phyloP scores from a whole-genome alignment of 192 early-diverging fungal genomes.

The Backusella luteola region DNA sequence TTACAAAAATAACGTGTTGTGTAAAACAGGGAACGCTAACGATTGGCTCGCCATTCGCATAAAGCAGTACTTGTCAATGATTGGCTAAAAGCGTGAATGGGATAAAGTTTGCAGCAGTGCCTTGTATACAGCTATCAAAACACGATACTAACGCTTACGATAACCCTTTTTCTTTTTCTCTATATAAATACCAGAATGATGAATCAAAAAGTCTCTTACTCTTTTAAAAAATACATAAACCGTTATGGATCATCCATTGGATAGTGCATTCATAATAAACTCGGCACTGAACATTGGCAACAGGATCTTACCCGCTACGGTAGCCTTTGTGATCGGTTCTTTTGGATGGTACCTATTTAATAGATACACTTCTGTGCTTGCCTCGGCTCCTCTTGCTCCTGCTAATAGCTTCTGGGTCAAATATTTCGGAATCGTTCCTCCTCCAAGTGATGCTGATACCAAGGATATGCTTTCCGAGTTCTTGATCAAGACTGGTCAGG shows the following conservation, averaged over 20 bases:
- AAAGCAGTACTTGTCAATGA: not conserved
- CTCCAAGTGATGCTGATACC: conserved; percentile 21
- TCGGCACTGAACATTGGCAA: not conserved
- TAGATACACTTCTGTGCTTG: conserved; percentile 14
- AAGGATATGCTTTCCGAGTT: conserved; percentile 25
- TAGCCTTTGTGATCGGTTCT: not conserved
- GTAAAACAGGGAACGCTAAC: not conserved
- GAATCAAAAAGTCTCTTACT: not conserved
- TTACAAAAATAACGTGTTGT: not conserved
- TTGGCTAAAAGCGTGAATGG: conserved; percentile 11
- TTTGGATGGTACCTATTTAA: not conserved
- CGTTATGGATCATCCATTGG: not conserved
- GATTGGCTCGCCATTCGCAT: not conserved
- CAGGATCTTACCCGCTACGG: not conserved
- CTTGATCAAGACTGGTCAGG: conserved; percentile 21
- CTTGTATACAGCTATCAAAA: not conserved
- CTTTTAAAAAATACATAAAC: not conserved
- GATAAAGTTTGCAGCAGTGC: not conserved
- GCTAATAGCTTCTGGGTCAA: conserved; percentile 23
- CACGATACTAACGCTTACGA: not conserved
- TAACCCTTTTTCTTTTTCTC: not conserved
- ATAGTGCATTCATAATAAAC: not conserved
- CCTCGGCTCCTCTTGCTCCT: conserved; percentile 7
- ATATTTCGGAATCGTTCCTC: conserved; percentile 28
- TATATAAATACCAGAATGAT: not conserved